Conservation (phyloP, 2,329 filamentous ascomycete species). For the Colletotrichum ledebouriae region DNA sequence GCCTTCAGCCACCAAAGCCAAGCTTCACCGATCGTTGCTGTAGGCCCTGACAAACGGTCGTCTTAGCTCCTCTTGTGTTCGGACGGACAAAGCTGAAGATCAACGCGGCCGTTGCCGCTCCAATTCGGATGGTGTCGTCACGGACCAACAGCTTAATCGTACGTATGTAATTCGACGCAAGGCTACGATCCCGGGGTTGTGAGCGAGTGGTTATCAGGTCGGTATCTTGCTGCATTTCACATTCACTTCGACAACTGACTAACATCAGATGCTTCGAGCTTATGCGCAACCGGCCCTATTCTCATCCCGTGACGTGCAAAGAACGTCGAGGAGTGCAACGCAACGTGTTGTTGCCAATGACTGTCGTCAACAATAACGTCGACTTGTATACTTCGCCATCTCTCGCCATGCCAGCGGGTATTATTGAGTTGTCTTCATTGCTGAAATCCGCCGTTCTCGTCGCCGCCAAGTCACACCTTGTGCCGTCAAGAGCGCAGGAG, state of each 20-base stretch:
- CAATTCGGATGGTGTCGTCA: constrained; percentile 1
- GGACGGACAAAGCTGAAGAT: constrained; percentile 16
- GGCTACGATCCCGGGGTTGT: background rate
- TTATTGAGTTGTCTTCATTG: background rate
- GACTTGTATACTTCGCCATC: background rate
- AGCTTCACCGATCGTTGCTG: background rate
- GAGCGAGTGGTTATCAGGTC: background rate
- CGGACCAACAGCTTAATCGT: constrained; percentile 30
- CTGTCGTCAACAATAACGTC: background rate
- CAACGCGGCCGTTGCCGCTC: constrained; percentile 22
- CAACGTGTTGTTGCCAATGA: constrained; percentile 1
- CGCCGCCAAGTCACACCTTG: background rate
- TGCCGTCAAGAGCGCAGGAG: background rate
- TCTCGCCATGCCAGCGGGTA: too few species aligned
- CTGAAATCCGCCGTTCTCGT: background rate
- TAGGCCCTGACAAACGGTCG: background rate
- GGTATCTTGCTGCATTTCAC: background rate
- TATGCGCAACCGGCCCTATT: too few species aligned
- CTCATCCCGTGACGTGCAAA: too few species aligned
- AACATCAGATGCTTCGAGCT: background rate
- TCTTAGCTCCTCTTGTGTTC: constrained; percentile 5
- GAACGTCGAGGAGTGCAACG: constrained; percentile 2
- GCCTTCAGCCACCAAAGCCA: background rate
- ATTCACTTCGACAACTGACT: background rate
- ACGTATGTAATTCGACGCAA: background rate